A percentile compares a stretch with the other conserved stretches of the same genome.
These are phyloP conservation scores for Mortierella sp. DNA, from an alignment of 371 early-diverging fungal species.

Conservation along the genomic window DNA sequence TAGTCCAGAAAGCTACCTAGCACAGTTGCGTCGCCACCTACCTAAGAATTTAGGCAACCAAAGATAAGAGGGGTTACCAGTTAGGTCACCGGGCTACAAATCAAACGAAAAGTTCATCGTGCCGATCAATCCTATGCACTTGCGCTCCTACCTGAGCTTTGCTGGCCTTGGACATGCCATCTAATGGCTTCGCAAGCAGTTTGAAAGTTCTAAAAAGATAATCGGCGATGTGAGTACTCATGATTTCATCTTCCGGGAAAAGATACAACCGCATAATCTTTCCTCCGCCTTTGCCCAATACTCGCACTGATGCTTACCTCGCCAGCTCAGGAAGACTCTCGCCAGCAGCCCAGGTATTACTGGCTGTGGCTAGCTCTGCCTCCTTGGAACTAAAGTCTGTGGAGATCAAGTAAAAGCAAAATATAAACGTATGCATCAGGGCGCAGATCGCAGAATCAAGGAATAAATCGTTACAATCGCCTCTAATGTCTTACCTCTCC, in stretches of 20 bases:
- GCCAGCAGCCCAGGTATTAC: slow-evolving; percentile 31
- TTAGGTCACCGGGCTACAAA: neutral
- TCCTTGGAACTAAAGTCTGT: slow-evolving; percentile 51
- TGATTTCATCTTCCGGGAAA: neutral
- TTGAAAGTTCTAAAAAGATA: slow-evolving; percentile 35
- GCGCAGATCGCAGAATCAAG: neutral
- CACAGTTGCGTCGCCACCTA: slow-evolving; percentile 55
- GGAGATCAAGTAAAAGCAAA: neutral
- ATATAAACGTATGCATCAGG: neutral
- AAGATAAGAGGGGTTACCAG: neutral
- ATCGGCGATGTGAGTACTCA: neutral
- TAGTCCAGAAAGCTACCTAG: slow-evolving; percentile 52
- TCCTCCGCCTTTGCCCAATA: neutral
- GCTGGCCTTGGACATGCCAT: slow-evolving; percentile 52
- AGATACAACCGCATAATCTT: neutral
- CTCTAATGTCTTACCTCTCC: slow-evolving; percentile 28
- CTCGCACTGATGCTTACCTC: slow-evolving; percentile 21
- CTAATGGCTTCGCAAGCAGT: slow-evolving; percentile 43
- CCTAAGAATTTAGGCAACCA: slow-evolving; percentile 11
- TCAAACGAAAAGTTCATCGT: neutral
- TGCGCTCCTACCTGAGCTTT: slow-evolving; percentile 48
- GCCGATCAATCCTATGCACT: neutral
- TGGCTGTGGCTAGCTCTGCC: slow-evolving; percentile 45
- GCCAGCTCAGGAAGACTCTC: slow-evolving; percentile 41
- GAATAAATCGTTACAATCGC: neutral